Conservation (phyloP, 345 rosid genomes). For the Aquilaria yunnanensis region DNA sequence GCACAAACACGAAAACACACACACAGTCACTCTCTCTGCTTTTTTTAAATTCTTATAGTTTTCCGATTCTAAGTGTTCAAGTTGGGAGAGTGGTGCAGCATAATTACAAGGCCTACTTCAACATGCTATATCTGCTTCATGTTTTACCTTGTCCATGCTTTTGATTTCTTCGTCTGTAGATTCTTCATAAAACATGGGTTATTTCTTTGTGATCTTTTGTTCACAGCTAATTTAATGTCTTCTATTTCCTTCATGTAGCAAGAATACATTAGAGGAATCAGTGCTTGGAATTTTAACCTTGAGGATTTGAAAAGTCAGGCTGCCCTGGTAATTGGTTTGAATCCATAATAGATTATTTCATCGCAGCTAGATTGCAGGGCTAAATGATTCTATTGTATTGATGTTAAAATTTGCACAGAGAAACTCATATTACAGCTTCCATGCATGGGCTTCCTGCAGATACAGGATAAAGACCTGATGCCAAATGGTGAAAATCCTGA, state of each 20-base stretch:
- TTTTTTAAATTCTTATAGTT: no score
- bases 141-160: neutral
- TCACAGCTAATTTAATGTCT: no score
- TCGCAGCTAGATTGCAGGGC: constrained; percentile 2
- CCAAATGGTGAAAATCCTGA: constrained; percentile 25
- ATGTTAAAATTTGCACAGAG: neutral
- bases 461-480: constrained; percentile 35
- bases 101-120: neutral
- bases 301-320: constrained; percentile 74
- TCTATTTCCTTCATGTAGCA: constrained; percentile 36
- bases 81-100: neutral
- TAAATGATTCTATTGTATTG: neutral
- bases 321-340: constrained; percentile 46
- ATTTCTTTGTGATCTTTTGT: neutral
- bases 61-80: neutral
- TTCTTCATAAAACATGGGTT: neutral
- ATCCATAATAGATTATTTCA: constrained; percentile 4
- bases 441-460: constrained; percentile 30
- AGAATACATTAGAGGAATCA: constrained; percentile 75
- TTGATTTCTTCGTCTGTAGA: constrained; percentile 1
- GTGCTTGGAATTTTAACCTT: constrained; percentile 84
- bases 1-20: neutral
- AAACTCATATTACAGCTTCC: constrained; percentile 14
- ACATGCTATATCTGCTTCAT: neutral
- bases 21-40: no score